A percentile compares a stretch with the other conserved stretches of the same genome.
Conservation (phyloP, 2,329 filamentous ascomycete species). For the Exophiala oligosperma region DNA sequence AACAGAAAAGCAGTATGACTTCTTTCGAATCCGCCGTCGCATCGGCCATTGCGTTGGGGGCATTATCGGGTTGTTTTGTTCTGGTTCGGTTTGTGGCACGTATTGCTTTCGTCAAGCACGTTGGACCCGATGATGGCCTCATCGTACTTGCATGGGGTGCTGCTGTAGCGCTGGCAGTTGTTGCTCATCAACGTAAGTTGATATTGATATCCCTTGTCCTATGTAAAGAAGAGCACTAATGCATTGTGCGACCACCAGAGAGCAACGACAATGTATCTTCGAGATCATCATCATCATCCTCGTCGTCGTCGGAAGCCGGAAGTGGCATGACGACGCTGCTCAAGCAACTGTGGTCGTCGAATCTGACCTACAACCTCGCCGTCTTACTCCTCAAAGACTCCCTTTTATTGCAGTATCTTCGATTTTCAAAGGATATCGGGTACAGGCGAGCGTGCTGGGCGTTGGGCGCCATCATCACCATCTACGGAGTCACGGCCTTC, state of each 20-base stretch:
- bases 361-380: slow-evolving; percentile 13
- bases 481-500: slow-evolving; percentile 11
- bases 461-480: slow-evolving; percentile 12
- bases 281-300: background rate
- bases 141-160: slow-evolving; percentile 14
- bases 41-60: slow-evolving; percentile 14
- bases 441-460: slow-evolving; percentile 17
- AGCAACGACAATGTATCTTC: background rate
- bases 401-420: slow-evolving; percentile 17
- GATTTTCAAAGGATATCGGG: slow-evolving; percentile 12
- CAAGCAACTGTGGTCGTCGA: slow-evolving; percentile 15
- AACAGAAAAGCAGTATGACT: slow-evolving; percentile 11
- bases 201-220: background rate
- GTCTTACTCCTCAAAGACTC: slow-evolving; percentile 18
- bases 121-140: slow-evolving; percentile 15
- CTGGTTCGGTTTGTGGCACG: slow-evolving; percentile 9
- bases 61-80: slow-evolving; percentile 16
- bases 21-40: slow-evolving; percentile 5
- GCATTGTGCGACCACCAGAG: background rate
- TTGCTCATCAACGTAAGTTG: slow-evolving; percentile 11
- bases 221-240: background rate
- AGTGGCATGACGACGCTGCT: background rate
- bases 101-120: slow-evolving; percentile 16
- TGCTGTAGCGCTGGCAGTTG: slow-evolving; percentile 9
- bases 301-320: background rate